phyloP scores from a whole-genome alignment of 805 yeast species.

The Naumovozyma castellii region DNA sequence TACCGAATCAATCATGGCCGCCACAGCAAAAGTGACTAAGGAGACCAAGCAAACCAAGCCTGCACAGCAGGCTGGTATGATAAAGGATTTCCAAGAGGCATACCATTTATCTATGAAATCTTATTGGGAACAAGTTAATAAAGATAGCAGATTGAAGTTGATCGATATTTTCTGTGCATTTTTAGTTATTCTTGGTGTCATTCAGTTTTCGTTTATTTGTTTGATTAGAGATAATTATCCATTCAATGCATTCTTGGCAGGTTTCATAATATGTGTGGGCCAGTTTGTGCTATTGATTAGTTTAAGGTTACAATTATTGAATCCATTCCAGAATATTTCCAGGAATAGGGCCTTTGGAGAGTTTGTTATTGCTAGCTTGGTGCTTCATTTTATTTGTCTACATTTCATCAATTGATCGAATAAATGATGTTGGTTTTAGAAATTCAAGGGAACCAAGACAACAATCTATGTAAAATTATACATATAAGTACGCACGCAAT shows the following conservation, averaged over 20 bases:
- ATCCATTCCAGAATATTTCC: conserved; percentile 36
- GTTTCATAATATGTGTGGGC: conserved; percentile 86
- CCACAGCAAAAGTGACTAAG: no score
- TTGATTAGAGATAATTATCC: conserved; percentile 80
- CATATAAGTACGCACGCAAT: no score
- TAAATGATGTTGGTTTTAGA: neutral
- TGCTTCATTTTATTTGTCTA: conserved; percentile 77
- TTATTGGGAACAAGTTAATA: conserved; percentile 23
- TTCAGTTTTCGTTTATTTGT: conserved; percentile 71
- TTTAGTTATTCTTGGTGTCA: conserved; percentile 60
- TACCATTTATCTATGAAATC: conserved; percentile 15
- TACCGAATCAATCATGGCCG: no score
- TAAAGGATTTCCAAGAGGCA: conserved; percentile 23
- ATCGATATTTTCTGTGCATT: conserved; percentile 73
- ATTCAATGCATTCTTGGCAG: conserved; percentile 92
- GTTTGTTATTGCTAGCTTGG: conserved; percentile 74
- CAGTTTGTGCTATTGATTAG: conserved; percentile 86
- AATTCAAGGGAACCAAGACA: no score
- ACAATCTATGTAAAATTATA: no score
- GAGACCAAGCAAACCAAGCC: neutral
- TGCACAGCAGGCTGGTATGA: conserved; percentile 1
- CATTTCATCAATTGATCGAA: conserved; percentile 81
- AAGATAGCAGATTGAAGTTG: conserved; percentile 42
- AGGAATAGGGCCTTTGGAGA: conserved; percentile 76
- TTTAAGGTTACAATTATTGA: conserved; percentile 62